Base-by-base conservation (phyloP, 768 basidiomycete species). In the Cystofilobasidium capitatum region DNA sequence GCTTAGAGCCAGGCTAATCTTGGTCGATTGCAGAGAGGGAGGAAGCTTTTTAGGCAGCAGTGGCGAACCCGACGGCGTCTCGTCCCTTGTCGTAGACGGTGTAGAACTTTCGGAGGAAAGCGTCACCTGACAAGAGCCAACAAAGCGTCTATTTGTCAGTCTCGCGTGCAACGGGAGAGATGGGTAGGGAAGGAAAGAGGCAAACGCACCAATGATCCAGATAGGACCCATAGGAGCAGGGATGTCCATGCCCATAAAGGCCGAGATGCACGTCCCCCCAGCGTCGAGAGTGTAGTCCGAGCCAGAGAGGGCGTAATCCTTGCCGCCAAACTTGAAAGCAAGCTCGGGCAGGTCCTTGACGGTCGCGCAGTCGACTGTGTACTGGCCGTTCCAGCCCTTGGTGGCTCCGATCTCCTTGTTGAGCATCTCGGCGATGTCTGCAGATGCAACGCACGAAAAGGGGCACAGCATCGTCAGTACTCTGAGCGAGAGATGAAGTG, bases 371-470 rank as follows among this genome's bases (percentile, higher is more conserved):
- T 92, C 89, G 70, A 99, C 81, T 31, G 84, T 85, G 75, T 94
- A 96, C 64, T 97, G 94, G 45, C 94, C 96, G 75, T 88, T 96
- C 93, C 93, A 98, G 1, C 86, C 84, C 75, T 87, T 90, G 79
- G 83, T 88, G 17, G 94, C 94, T 68, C 96, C 96, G 62, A 99
- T 96, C 71, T 77, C 76, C 67, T 75, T 76, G 75, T 99, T 98
- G 73, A 99, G 81, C 90, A 99, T 90, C 81, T 99, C 96, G 62
- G 96, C 93, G 63, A 98, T 83, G 74, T 98, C 94, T 66, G 86
- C 85, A 60, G 91, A 93, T 45, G 96, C 97, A 64, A 92, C 91
- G 86, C 2, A 13, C 49, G 54, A 44, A 44, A 44, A 44, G 13
- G 22, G 13, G 35, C 16, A 14, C 2, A 33, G 54, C 35, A 26